Evolutionary conservation across 2,329 filamentous ascomycete genomes (phyloP), one percentile per base, ranked within the genome.

Genomic region (Exophiala sideris): DNA sequence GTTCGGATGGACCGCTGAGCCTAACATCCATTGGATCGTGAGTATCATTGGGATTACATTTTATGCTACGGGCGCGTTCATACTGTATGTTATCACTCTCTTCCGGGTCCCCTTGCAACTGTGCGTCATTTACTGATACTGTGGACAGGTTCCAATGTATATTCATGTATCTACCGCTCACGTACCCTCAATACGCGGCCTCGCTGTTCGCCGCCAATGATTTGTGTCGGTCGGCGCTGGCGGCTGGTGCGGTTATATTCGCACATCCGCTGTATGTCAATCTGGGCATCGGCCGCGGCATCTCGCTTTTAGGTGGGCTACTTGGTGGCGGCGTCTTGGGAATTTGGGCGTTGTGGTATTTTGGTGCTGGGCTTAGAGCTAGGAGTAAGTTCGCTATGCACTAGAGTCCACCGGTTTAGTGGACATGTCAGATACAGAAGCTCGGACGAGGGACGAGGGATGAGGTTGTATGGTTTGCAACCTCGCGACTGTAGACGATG

Each of bases 301-400:
- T 65, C 4, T 67, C 58, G 64, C 65, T 68, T 35, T 62, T 66
- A 56, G 74, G 41, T 62, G 74, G 71, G 1, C 50, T 71, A 50
- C 63, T 64, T 47, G 63, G 65, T 8, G 73, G 53, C 21, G 59
- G 72, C 46, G 66, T 83, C 57, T 58, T 79, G n/a, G 82, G 82
- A 11, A 81, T 87, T 41, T 85, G 77, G 71, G 67, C 76, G 39
- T 69, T 87, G 53, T 87, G 79, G 68, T 79, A 78, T 59, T 82
- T 71, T 55, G 82, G 83, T 2, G 78, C 75, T 20, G 72, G 66
- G 46, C 66, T 86, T 55, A 75, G 83, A 55, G 71, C 76, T 5
- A 72, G 80, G 65, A 83, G 80, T 68, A 79, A 77, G 67, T 86
- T 85, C 24, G 59, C 54, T 38, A 41, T 48, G 48, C 32, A 24